These are phyloP conservation scores for Blastocystis sp. DNA, from an alignment of 352 stramenopile species.

Conservation along the genomic window DNA sequence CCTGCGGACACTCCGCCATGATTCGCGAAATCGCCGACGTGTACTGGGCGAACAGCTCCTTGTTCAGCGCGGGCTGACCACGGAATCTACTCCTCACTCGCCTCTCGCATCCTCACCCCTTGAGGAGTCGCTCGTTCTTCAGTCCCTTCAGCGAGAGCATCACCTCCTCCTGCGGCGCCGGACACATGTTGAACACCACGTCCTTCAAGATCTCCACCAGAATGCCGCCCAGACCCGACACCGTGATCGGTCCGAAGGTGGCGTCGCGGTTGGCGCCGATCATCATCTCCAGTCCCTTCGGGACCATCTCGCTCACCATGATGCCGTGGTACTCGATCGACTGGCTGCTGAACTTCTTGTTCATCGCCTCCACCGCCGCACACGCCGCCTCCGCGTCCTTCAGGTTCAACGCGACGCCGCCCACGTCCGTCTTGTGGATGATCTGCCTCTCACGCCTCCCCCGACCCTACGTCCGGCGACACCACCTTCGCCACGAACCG, in stretches of 20 bases:
- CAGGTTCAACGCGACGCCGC: constrained; percentile 32
- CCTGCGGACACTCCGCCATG: constrained; percentile 22
- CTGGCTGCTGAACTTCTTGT: constrained; percentile 35
- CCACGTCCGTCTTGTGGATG: constrained; percentile 41
- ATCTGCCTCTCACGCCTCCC: neutral
- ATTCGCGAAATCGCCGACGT: neutral
- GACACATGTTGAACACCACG: constrained; percentile 53
- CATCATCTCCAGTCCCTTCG: constrained; percentile 44
- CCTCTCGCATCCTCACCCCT: neutral
- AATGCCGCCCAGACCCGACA: neutral
- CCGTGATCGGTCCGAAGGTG: constrained; percentile 21
- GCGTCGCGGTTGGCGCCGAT: constrained; percentile 40
- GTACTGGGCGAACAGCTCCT: constrained; percentile 23
- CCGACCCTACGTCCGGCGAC: neutral
- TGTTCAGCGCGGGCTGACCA: constrained; percentile 17
- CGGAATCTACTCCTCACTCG: neutral
- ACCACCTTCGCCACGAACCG: constrained; percentile 25
- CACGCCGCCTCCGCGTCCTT: neutral
- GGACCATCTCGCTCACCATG: constrained; percentile 53
- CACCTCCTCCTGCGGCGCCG: neutral
- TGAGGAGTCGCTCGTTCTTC: neutral
- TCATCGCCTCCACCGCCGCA: neutral
- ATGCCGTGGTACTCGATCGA: constrained; percentile 35
- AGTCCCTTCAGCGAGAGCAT: neutral
- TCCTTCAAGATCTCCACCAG: constrained; percentile 41